Base-by-base conservation (phyloP, 441 rosid genomes). In the Lepidium campestre region DNA sequence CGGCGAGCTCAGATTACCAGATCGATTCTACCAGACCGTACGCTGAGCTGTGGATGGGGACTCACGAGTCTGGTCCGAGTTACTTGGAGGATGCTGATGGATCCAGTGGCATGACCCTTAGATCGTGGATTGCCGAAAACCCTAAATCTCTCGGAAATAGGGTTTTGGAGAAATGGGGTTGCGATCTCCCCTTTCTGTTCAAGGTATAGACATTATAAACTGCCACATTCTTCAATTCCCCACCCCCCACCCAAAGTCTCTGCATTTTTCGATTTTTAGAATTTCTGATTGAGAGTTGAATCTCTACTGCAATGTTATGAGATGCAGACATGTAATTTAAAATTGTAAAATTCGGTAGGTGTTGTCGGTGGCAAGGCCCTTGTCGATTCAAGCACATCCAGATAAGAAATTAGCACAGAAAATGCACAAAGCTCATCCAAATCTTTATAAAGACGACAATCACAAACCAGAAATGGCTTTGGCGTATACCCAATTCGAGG, bases 391-490 rank as follows among this genome's bases (percentile, higher is more conserved):
- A 79, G 97, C 96, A 5, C 98, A 95, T 78, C 98, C 98, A 0
- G 98, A 95, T 77, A 92, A 90, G 78, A 75, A 80, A 55, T 75
- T 87, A 75, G 98, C 97, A 5, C 79, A 79, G 80, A 72, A 72
- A 54, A 68, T 95, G 80, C 97, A 91, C 49, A 83, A 87, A 76
- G 81, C 82, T 78, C 87, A 46, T 40, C 99, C 99, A 20, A 66
- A 86, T 81, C 75, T 81, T 49, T 95, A 91, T 39, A 90, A 86
- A 83, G 97, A 95, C 58, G 93, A 70, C 40, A 95, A 88, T 78
- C 99, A 95, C 77, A 95, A 95, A 78, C 98, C 95, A 36, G 99
- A 95, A 75, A 95, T 95, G 98, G 99, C 99, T 63, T 80, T 95
- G 82, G 99, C 99, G 1, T 75, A 88, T 53, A 95, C 98, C 4